Percentiles rank a stretch among this genome's conserved stretches.
phyloP scores from a whole-genome alignment of 2,329 filamentous ascomycete genomes.

The Trichoderma asperellum region DNA sequence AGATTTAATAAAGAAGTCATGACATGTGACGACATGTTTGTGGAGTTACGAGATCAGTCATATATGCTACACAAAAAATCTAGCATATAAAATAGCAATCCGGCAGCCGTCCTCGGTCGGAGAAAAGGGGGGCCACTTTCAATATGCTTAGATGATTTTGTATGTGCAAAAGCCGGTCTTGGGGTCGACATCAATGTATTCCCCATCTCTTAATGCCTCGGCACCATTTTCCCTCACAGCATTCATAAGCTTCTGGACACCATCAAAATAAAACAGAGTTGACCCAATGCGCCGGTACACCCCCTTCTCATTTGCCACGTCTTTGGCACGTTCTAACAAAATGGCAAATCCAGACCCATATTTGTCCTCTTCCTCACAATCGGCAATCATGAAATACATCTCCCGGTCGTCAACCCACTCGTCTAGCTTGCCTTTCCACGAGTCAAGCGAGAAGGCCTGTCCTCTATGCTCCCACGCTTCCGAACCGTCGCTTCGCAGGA shows the following conservation, averaged over 20 bases:
- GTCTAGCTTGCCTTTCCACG: constrained; percentile 11
- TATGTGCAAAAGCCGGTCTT: constrained; percentile 1
- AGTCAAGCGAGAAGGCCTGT: constrained; percentile 9
- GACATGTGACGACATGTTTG: not conserved
- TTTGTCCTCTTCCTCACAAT: not conserved
- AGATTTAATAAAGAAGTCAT: not conserved
- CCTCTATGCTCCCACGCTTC: constrained; percentile 7
- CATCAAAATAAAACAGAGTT: constrained; percentile 4
- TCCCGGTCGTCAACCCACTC: constrained; percentile 10
- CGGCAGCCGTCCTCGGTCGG: not conserved
- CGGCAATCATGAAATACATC: constrained; percentile 18
- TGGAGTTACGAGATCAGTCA: not conserved
- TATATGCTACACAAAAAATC: not conserved
- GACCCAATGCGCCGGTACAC: constrained; percentile 14
- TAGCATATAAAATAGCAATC: not conserved
- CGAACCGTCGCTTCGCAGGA: constrained; percentile 4
- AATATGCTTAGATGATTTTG: not conserved
- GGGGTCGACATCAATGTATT: not conserved
- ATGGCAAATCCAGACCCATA: constrained; percentile 11
- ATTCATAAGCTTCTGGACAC: not conserved
- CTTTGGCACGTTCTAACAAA: not conserved
- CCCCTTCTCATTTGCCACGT: not conserved
- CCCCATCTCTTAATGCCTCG: constrained; percentile 1
- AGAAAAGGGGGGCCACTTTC: not conserved
- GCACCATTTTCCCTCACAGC: not conserved